Evolutionary conservation across 2,329 filamentous ascomycete species (phyloP).

Genomic region (Colletotrichum caudatum): DNA sequence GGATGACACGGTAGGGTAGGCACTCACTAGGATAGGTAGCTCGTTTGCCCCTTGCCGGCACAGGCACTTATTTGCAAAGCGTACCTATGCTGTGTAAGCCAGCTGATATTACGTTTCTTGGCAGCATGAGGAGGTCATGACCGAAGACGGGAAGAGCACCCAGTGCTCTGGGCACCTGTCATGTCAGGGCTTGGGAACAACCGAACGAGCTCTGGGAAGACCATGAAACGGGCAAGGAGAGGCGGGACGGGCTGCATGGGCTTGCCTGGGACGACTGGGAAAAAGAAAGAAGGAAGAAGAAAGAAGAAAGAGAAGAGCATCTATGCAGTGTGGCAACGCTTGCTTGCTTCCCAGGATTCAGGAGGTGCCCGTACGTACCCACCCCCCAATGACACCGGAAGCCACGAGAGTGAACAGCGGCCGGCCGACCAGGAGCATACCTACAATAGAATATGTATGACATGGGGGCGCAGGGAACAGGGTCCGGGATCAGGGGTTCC

Average conservation of each 20-base stretch:
- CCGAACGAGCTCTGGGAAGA: constrained; percentile 1
- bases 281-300: background rate
- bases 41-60: background rate
- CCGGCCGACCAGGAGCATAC: background rate
- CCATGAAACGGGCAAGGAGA: constrained; percentile 8
- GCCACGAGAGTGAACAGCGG: constrained; percentile 11
- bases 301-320: background rate
- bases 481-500: constrained; percentile 5
- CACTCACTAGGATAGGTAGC: background rate
- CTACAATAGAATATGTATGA: too few relatives aligned
- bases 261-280: background rate
- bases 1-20: background rate
- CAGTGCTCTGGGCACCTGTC: constrained; percentile 7
- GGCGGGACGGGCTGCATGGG: background rate
- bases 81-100: constrained; percentile 4
- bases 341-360: constrained; percentile 20
- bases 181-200: constrained; percentile 1
- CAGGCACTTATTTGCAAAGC: background rate
- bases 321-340: background rate
- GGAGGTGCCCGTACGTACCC: background rate
- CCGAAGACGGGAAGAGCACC: constrained; percentile 5
- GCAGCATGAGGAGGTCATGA: constrained; percentile 12
- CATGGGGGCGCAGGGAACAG: constrained; percentile 10
- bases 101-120: background rate
- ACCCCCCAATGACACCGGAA: background rate